phyloP scores from a whole-genome alignment of 1,139 yeast genomes.

The Nakaseomyces uthaithaninus region DNA sequence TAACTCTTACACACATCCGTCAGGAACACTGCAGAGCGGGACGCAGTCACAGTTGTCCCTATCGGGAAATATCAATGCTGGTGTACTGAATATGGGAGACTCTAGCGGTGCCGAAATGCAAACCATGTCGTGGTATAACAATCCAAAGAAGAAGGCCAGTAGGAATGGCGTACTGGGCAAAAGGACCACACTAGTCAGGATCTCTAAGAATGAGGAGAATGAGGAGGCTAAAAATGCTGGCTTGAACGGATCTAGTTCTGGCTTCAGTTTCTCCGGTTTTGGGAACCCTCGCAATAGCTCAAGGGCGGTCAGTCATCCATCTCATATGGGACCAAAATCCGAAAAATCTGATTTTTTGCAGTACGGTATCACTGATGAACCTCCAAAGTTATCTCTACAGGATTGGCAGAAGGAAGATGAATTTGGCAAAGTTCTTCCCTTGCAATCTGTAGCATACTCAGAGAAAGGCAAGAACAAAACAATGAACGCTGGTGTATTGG shows the following conservation, averaged over 20 bases:
- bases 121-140: conserved; percentile 41
- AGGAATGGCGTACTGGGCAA: conserved; percentile 45
- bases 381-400: conserved; percentile 54
- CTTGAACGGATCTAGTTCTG: conserved; percentile 13
- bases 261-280: not conserved
- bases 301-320: not conserved
- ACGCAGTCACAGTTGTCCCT: not conserved
- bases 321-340: not conserved
- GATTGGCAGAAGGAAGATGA: conserved; percentile 38
- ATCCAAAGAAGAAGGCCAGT: conserved; percentile 48
- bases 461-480: not conserved
- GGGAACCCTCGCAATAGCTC: not conserved
- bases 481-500: not conserved
- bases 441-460: conserved; percentile 10
- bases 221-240: conserved; percentile 18
- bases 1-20: not conserved
- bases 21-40: not conserved
- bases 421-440: conserved; percentile 23
- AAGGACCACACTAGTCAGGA: conserved; percentile 16
- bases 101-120: not conserved
- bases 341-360: conserved; percentile 1
- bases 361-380: conserved; percentile 29
- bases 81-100: not conserved
- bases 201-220: not conserved
- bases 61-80: not conserved